Base-by-base conservation (phyloP, 2,329 filamentous ascomycete species). In the Chaetoscypha palmicola region DNA sequence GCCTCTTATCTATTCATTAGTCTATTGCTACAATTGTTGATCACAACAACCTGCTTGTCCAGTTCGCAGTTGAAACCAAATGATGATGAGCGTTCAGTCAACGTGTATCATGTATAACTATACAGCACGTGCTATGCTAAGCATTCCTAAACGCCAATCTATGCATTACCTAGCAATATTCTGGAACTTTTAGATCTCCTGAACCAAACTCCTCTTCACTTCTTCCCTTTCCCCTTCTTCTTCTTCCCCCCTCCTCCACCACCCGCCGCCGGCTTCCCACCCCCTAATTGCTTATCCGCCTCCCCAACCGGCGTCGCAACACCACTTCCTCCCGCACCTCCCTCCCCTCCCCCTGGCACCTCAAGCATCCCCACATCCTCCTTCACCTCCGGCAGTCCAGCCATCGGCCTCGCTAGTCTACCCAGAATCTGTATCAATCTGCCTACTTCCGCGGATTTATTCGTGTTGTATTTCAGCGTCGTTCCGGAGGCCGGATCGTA, bases 401-500 rank as follows among this genome's bases (percentile, higher is more conserved):
- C 77, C 71, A 85, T 82, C 45, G 72, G 76, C 43, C 80, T 74
- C n/a, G 83, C 87, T 54, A 96, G 66, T 45, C 77, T 75, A 1
- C 88, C 89, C 50, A 98, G 65, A 33, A 82, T 60, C 40, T 79
- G 77, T 45, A 98, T 77, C 57, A 98, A 68, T 21, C 92, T 74
- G 19, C 84, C 83, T 8, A 98, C 89, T 67, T 97, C 91, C 16
- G 87, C 86, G 16, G 85, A 87, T 67, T 95, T 94, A 62, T 83
- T 83, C 26, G 92, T 98, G 62, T 79, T 76, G 72, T 96, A 97
- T 68, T 96, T 94, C 51, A 98, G 74, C 49, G 83, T 83, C 46
- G 83, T 81, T 59, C 92, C 92, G 43, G 81, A 84, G 32, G 70
- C 70, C 1, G 92, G 85, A 64, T 96, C 87, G 68, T 81, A 97